Base-by-base conservation (phyloP, 2,329 filamentous ascomycete genomes). In the Microsporum canis region DNA sequence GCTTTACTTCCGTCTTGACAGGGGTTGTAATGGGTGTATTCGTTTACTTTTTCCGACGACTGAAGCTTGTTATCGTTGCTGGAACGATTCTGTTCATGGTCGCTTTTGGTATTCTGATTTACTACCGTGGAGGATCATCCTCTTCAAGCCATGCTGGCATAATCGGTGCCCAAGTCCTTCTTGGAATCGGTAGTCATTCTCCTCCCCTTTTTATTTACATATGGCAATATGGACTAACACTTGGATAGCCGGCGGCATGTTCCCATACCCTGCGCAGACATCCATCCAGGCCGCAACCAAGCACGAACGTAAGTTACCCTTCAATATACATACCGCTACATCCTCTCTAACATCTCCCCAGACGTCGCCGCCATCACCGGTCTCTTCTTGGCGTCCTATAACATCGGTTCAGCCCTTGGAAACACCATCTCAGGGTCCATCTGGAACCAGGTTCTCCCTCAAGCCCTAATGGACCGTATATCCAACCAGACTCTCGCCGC, bases 21-120 rank as follows among this genome's bases (percentile, higher is more conserved):
- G 84, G 84, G 33, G 76, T 79, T 51, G 66, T 82, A 53, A 74
- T 84, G 14, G 84, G 84, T 3, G 67, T 84, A 10, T 70, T 86
- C 36, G 79, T 87, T 43, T 80, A 77, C 73, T 78, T 76, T 60
- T 76, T 84, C 29, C 80, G 82, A 59, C 81, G 80, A 29, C 78
- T 86, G 68, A 87, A 87, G 68, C 69, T 76, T n/a, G 84, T 87
- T 70, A 85, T 87, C 67, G 71, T 87, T 43, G 72, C 73, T 33
- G 85, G 84, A 38, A 85, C 83, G 1, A 71, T 75, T 6, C 75
- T 87, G 1, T 87, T 84, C 74, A 76, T 84, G 67, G 81, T 84
- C n/a, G 83, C 84, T 0, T 87, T 86, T 64, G 84, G 84, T 7
- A 76, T 87, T 0, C 75, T 87, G 17, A 86, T 87, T 67, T 77